phyloP scores from a whole-genome alignment of 257 asterid genomes.

The Echium plantagineum region DNA sequence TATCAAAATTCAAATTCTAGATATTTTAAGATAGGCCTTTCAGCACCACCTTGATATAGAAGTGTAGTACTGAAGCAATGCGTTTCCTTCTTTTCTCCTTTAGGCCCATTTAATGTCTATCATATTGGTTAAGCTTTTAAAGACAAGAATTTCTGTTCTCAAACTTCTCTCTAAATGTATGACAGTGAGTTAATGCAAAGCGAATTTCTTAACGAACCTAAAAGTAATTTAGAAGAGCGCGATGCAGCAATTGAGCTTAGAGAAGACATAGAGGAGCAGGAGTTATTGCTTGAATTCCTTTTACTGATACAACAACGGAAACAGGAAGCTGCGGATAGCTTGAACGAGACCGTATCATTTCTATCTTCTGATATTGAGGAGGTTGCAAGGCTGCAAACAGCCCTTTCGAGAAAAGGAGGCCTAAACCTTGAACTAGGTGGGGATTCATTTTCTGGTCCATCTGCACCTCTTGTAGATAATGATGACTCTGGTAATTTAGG shows the following conservation, averaged over 20 bases:
- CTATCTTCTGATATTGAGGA: conserved; percentile 75
- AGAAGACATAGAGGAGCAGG: conserved; percentile 82
- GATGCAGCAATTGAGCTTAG: conserved; percentile 73
- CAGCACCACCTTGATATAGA: not conserved
- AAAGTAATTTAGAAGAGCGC: conserved; percentile 64
- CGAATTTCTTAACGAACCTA: conserved; percentile 74
- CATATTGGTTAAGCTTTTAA: not conserved
- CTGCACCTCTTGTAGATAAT: conserved; percentile 22
- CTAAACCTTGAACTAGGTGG: conserved; percentile 29
- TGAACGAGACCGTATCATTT: conserved; percentile 51
- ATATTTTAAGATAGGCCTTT: not conserved
- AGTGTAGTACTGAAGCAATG: not conserved
- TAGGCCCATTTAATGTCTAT: not conserved
- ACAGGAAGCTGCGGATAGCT: conserved; percentile 54
- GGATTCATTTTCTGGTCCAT: conserved; percentile 25
- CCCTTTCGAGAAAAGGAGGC: conserved; percentile 39
- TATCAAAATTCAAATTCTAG: not conserved
- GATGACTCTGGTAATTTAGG: conserved; percentile 53
- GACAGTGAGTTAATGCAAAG: conserved; percentile 82
- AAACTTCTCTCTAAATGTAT: conserved; percentile 5
- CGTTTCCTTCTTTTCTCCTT: not conserved
- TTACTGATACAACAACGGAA: conserved; percentile 61
- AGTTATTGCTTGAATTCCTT: conserved; percentile 74
- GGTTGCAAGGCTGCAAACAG: conserved; percentile 47
- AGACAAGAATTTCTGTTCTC: conserved; percentile 9